Evolutionary conservation across 140 eudicot species (phyloP).

Genomic region (Senecio squalidus): DNA sequence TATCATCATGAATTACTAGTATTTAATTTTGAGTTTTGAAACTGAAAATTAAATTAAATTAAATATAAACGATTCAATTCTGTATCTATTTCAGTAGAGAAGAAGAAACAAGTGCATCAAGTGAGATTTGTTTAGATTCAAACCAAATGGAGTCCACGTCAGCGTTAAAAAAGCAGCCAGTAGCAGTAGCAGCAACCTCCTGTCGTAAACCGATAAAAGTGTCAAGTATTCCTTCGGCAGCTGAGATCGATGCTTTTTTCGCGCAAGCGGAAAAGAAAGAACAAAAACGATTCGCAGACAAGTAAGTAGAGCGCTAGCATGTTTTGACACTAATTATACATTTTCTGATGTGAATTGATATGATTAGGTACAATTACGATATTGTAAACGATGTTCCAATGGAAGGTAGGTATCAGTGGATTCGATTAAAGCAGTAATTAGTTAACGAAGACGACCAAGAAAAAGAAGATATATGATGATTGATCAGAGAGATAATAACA

Average conservation of each 20-base stretch:
- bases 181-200: slow-evolving; percentile 13
- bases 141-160: slow-evolving; percentile 38
- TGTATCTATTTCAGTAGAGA: slow-evolving; percentile 39
- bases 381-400: slow-evolving; percentile 64
- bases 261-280: slow-evolving; percentile 51
- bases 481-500: too few relatives aligned
- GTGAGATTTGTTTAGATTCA: slow-evolving; percentile 43
- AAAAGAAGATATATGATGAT: neutral
- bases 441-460: neutral
- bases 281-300: slow-evolving; percentile 57
- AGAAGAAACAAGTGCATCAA: slow-evolving; percentile 46
- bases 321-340: neutral
- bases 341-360: slow-evolving; percentile 9
- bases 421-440: slow-evolving; percentile 48
- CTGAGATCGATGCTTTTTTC: slow-evolving; percentile 76
- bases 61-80: neutral
- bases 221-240: slow-evolving; percentile 33
- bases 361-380: slow-evolving; percentile 85
- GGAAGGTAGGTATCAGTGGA: slow-evolving; percentile 83
- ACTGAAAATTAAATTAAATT: slow-evolving; percentile 18
- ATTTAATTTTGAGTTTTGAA: slow-evolving; percentile 12
- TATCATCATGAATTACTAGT: neutral
- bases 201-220: slow-evolving; percentile 14
- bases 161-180: slow-evolving; percentile 10
- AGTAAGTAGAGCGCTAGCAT: slow-evolving; percentile 37